Conservation (phyloP, 2,329 filamentous ascomycete species). For the Apiospora sp. region DNA sequence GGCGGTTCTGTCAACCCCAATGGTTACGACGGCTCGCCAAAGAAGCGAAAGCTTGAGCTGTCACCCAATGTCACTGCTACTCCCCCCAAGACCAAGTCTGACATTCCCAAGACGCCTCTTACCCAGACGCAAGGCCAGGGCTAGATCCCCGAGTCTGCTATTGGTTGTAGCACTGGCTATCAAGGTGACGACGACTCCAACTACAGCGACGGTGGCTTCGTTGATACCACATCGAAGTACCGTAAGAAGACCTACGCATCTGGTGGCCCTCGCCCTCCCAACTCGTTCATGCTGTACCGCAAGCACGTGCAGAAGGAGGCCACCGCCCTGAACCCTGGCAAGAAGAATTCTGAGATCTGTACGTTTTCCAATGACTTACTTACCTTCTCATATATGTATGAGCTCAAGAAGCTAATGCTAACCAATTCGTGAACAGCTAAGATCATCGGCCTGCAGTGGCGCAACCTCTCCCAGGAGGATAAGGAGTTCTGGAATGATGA, state of each 20-base stretch:
- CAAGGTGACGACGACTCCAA: background rate
- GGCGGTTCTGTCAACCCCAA: background rate
- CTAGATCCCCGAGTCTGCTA: constrained; percentile 15
- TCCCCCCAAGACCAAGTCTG: background rate
- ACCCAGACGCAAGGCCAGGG: background rate
- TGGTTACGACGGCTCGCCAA: background rate
- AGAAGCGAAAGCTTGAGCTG: constrained; percentile 10
- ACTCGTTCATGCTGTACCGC: constrained; percentile 21
- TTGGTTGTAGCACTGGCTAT: background rate
- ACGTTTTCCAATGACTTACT: background rate
- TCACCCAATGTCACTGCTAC: background rate
- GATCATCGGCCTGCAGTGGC: constrained; percentile 18
- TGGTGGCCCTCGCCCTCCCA: background rate
- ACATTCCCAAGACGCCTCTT: background rate
- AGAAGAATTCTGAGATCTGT: constrained; percentile 7
- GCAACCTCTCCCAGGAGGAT: constrained; percentile 24
- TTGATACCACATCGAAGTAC: background rate
- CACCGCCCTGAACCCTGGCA: constrained; percentile 9
- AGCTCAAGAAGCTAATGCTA: too few species aligned
- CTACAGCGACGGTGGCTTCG: background rate
- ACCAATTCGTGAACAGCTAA: background rate
- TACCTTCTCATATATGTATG: background rate
- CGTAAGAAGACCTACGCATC: background rate
- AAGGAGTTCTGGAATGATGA: constrained; percentile 31
- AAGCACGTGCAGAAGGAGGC: background rate